These are phyloP conservation scores for Rhodotorula sp. DNA, from an alignment of 1,284 basidiomycete species.

Conservation along the genomic window DNA sequence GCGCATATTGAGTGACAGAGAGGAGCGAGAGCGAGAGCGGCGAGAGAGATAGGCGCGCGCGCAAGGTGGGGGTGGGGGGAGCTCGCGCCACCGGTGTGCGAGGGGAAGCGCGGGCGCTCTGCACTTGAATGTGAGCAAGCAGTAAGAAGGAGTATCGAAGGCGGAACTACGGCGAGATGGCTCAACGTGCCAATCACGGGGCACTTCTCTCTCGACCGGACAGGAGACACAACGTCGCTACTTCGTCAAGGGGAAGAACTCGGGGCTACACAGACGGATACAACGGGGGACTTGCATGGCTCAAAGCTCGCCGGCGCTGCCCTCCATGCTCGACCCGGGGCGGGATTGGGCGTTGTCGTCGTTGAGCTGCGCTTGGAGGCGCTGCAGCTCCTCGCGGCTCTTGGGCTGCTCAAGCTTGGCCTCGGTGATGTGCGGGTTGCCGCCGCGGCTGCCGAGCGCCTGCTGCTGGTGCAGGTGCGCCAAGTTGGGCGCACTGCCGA, in stretches of 20 bases:
- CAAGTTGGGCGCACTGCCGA: constrained; percentile 48
- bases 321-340: neutral
- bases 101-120: no score
- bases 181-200: no score
- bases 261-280: neutral
- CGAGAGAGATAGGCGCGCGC: neutral
- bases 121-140: no score
- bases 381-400: constrained; percentile 51
- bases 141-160: no score
- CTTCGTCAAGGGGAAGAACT: neutral
- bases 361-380: constrained; percentile 20
- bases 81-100: neutral
- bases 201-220: no score
- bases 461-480: constrained; percentile 48
- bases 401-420: constrained; percentile 52
- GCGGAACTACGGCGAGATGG: no score
- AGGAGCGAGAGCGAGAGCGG: no score
- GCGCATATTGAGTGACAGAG: neutral
- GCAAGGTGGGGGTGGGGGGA: neutral
- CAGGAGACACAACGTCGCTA: neutral
- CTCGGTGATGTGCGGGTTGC: constrained; percentile 49
- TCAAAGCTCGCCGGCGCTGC: constrained; percentile 4
- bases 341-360: neutral
- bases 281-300: neutral
- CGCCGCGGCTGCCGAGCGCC: constrained; percentile 47